Conservation (phyloP, 371 early-diverging fungal species). For the Apophysomyces sp. region DNA sequence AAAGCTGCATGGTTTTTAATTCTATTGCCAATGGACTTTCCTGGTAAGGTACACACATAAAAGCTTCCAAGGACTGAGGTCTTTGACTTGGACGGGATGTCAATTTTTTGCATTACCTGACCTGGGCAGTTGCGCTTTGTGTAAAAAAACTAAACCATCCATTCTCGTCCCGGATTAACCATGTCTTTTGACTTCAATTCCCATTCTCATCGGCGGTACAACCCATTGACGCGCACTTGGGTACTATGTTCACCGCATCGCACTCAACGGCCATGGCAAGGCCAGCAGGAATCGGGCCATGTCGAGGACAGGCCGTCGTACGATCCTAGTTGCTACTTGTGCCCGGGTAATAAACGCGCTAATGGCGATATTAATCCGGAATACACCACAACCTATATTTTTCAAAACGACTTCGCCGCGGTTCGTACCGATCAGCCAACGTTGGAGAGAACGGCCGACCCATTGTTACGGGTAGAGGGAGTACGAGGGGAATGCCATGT, state of each 20-base stretch:
- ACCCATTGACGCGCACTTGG: conserved; percentile 88
- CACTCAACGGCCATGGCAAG: conserved; percentile 92
- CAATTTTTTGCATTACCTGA: no score
- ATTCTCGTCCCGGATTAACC: not conserved
- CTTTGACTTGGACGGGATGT: no score
- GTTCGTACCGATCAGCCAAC: conserved; percentile 68
- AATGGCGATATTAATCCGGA: conserved; percentile 74
- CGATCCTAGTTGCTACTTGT: conserved; percentile 84
- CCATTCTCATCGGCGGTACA: conserved; percentile 86
- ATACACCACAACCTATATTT: conserved; percentile 76
- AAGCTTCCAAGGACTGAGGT: no score
- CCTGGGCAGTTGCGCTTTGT: no score
- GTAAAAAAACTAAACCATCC: no score
- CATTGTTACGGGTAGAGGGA: conserved; percentile 64
- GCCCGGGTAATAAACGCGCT: conserved; percentile 83
- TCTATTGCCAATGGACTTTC: no score
- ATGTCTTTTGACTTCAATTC: conserved; percentile 35
- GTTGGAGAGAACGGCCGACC: conserved; percentile 25
- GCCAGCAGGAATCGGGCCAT: conserved; percentile 63
- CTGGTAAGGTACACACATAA: no score
- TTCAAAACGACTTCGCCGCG: conserved; percentile 91
- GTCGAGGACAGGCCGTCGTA: conserved; percentile 55
- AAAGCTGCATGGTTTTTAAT: no score
- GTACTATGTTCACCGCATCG: conserved; percentile 95
- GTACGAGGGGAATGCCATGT: conserved; percentile 86